These are phyloP conservation scores for Cercophora samala DNA, from an alignment of 495 filamentous ascomycete species.

Conservation along the genomic window DNA sequence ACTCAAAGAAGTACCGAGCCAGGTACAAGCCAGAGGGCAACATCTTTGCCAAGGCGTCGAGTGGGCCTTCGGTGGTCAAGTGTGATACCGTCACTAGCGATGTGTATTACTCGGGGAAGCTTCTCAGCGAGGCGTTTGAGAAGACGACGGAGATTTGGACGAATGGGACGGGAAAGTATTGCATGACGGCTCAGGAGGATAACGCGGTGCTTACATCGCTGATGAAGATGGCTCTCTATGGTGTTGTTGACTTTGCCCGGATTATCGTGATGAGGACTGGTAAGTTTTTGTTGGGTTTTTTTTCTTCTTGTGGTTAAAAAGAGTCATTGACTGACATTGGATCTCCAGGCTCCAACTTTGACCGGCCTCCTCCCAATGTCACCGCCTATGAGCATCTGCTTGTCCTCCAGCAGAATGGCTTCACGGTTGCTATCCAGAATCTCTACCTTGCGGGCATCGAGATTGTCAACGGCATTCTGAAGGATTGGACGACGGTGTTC, in stretches of 20 bases:
- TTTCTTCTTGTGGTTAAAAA: too few relatives aligned
- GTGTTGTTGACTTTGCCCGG: conserved; percentile 62
- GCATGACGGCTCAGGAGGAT: conserved; percentile 71
- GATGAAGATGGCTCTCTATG: conserved; percentile 53
- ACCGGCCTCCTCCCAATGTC: conserved; percentile 59
- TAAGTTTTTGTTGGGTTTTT: conserved; percentile 8
- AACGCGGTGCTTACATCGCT: conserved; percentile 68
- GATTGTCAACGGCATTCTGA: conserved; percentile 64
- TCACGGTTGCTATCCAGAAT: conserved; percentile 57
- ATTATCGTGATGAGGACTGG: conserved; percentile 69
- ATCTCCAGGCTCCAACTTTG: conserved; percentile 67
- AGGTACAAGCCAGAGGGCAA: conserved; percentile 46
- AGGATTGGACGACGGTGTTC: conserved; percentile 58
- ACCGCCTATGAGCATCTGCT: conserved; percentile 55
- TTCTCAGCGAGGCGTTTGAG: conserved; percentile 61
- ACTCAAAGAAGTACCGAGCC: conserved; percentile 56
- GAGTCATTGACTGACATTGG: too few relatives aligned
- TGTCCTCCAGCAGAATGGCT: conserved; percentile 57
- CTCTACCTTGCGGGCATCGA: conserved; percentile 65
- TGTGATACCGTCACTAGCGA: conserved; percentile 70
- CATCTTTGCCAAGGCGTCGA: conserved; percentile 50
- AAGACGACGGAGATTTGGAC: conserved; percentile 64
- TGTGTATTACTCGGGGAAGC: conserved; percentile 64
- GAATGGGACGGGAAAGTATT: conserved; percentile 66
- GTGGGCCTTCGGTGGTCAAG: conserved; percentile 55